A percentile compares a stretch with the other conserved stretches of the same genome.
Conservation (phyloP, 2,329 filamentous ascomycete genomes). For the Dactylonectria estremocensis region DNA sequence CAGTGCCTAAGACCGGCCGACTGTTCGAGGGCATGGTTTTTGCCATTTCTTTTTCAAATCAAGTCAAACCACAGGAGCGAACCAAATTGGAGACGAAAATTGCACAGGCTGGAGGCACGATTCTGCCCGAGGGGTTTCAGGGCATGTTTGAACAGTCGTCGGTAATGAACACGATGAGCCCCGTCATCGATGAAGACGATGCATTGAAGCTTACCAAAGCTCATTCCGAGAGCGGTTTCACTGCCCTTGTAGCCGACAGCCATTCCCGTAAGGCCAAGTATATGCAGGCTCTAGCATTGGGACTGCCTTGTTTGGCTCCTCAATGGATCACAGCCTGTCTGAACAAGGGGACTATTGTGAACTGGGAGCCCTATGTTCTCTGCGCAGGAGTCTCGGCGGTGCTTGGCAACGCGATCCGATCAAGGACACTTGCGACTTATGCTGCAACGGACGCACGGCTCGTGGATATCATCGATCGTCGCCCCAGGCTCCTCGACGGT, state of each 20-base stretch:
- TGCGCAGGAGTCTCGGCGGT: constrained; percentile 86
- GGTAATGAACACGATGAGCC: constrained; percentile 53
- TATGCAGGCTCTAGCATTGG: constrained; percentile 93
- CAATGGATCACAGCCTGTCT: constrained; percentile 87
- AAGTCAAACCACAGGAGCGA: constrained; percentile 58
- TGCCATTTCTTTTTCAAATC: constrained; percentile 80
- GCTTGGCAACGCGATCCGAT: constrained; percentile 83
- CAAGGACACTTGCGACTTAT: constrained; percentile 77
- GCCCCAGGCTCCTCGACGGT: constrained; percentile 75
- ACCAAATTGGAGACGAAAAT: constrained; percentile 73
- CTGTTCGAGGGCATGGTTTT: constrained; percentile 90
- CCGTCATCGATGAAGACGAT: constrained; percentile 49
- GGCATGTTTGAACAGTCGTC: constrained; percentile 77
- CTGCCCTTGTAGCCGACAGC: constrained; percentile 87
- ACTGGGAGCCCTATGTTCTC: constrained; percentile 87
- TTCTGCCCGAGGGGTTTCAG: constrained; percentile 84
- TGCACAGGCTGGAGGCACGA: constrained; percentile 76
- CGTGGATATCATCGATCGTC: constrained; percentile 67
- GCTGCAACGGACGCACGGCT: constrained; percentile 71
- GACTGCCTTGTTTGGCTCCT: constrained; percentile 86
- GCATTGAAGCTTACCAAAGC: constrained; percentile 68
- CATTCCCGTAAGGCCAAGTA: constrained; percentile 93
- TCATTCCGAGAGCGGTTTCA: constrained; percentile 77
- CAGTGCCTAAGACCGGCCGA: constrained; percentile 45
- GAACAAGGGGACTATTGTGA: constrained; percentile 71